Conservation (phyloP, 169 alveolate genomes). For the Plasmodium reichenowi region DNA sequence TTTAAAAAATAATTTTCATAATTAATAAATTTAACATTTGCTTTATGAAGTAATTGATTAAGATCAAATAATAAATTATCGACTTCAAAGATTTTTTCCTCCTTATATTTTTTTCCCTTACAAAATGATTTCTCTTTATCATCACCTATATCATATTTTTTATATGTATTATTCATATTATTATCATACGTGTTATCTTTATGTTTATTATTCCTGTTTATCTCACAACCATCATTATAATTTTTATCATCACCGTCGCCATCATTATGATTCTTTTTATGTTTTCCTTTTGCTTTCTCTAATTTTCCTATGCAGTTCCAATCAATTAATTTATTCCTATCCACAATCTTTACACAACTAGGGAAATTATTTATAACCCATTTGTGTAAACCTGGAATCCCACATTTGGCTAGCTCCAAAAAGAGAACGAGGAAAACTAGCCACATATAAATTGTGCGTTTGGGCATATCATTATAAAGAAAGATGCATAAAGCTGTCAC, state of each 20-base stretch:
- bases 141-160: too few relatives aligned
- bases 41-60: conserved; percentile 83
- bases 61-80: conserved; percentile 81
- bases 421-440: conserved; percentile 4
- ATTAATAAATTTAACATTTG: conserved; percentile 54
- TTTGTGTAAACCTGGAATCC: conserved; percentile 82
- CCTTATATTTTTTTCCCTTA: background rate
- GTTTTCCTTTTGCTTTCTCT: background rate
- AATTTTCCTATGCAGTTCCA: background rate
- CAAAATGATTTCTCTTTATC: too few relatives aligned
- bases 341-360: conserved; percentile 63
- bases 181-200: background rate
- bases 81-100: conserved; percentile 8
- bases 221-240: too few relatives aligned
- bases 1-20: conserved; percentile 62
- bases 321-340: conserved; percentile 40
- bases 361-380: conserved; percentile 79
- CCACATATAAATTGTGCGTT: background rate
- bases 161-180: too few relatives aligned
- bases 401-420: conserved; percentile 23
- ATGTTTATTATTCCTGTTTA: too few relatives aligned
- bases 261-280: too few relatives aligned
- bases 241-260: too few relatives aligned
- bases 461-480: conserved; percentile 25
- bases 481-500: background rate